A percentile compares a stretch with the other conserved stretches of the same genome.
Conservation (phyloP, 176 grass and related monocot species). For the Musa beccarii region DNA sequence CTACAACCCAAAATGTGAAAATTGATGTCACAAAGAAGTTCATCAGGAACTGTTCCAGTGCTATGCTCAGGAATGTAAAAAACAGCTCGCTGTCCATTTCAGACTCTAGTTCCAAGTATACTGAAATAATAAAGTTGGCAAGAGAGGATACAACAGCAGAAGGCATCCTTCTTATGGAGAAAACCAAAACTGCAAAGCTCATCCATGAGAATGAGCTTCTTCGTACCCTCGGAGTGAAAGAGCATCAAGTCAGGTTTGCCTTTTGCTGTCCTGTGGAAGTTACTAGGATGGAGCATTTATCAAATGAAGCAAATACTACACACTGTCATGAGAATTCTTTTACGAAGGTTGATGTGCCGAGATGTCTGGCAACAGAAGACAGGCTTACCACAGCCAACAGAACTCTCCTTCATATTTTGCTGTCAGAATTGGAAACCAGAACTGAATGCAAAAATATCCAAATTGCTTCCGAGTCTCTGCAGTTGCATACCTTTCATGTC, state of each 20-base stretch:
- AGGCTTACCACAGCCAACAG: neutral
- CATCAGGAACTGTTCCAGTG: conserved; percentile 23
- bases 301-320: neutral
- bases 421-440: conserved; percentile 3
- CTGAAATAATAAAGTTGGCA: conserved; percentile 7
- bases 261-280: conserved; percentile 24
- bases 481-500: conserved; percentile 19
- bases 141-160: conserved; percentile 9
- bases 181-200: conserved; percentile 44
- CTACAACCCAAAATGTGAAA: conserved; percentile 39
- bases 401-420: conserved; percentile 16
- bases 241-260: conserved; percentile 43
- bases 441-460: conserved; percentile 17
- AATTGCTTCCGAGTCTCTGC: conserved; percentile 17
- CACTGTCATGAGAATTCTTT: neutral
- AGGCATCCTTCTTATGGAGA: conserved; percentile 72
- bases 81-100: neutral
- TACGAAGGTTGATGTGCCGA: neutral
- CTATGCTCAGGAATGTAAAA: neutral
- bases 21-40: conserved; percentile 57
- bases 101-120: neutral
- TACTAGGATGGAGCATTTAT: neutral
- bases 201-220: conserved; percentile 56
- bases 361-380: conserved; percentile 13
- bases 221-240: conserved; percentile 32